Evolutionary conservation across 306 rosid genomes (phyloP).

Genomic region (Prunus fruticosa): DNA sequence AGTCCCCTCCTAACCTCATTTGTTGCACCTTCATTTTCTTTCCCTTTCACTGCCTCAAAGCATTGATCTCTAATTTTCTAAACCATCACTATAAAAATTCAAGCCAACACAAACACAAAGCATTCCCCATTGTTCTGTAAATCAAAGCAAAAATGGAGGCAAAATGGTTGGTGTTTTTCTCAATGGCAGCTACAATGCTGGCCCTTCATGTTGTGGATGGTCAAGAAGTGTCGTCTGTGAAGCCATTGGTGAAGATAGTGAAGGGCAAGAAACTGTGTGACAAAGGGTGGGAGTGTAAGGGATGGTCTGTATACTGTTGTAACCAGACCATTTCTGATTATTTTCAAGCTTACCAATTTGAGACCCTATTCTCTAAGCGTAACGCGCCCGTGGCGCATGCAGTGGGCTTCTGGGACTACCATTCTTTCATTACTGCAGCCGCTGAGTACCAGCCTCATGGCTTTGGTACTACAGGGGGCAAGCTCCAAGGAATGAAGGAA

Average conservation of each 20-base stretch:
- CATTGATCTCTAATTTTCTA: conserved; percentile 3
- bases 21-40: conserved; percentile 63
- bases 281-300: conserved; percentile 87
- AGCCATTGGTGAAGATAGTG: conserved; percentile 62
- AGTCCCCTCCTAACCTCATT: conserved; percentile 33
- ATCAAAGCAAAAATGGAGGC: conserved; percentile 35
- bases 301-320: conserved; percentile 74
- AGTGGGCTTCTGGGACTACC: conserved; percentile 86
- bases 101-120: conserved; percentile 16
- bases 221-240: conserved; percentile 25
- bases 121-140: not conserved
- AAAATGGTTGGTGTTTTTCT: conserved; percentile 40
- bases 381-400: conserved; percentile 85
- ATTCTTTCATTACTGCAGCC: conserved; percentile 71
- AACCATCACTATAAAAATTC: conserved; percentile 9
- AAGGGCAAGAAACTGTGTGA: conserved; percentile 75
- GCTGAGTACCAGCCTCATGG: conserved; percentile 68
- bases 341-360: conserved; percentile 80
- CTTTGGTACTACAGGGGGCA: conserved; percentile 84
- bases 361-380: conserved; percentile 73
- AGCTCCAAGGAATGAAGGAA: conserved; percentile 71
- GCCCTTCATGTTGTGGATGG: conserved; percentile 5
- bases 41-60: conserved; percentile 44
- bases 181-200: conserved; percentile 19
- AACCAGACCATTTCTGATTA: conserved; percentile 72